phyloP scores from a whole-genome alignment of 345 rosid species.

The Populus tremula region DNA sequence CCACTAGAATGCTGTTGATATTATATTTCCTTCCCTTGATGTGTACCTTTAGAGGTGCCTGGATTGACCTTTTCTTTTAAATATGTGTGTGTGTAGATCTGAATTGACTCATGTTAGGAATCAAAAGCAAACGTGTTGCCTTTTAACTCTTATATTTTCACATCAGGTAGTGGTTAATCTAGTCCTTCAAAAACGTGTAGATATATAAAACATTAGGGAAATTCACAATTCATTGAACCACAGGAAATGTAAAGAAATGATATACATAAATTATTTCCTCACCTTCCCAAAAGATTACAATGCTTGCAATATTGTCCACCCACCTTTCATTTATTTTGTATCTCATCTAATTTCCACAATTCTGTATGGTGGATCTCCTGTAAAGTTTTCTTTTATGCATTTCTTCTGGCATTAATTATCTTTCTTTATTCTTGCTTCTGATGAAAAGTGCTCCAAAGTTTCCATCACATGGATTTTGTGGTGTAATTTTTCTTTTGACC shows the following conservation, averaged over 20 bases:
- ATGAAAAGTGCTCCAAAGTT: not conserved
- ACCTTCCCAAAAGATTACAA: not conserved
- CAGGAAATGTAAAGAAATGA: not conserved
- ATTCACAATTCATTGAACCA: not conserved
- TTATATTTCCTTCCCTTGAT: not conserved
- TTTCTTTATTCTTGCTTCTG: not conserved
- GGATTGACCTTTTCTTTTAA: too few relatives aligned
- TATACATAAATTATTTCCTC: not conserved
- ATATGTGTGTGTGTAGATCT: too few relatives aligned
- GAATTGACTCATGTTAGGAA: too few relatives aligned
- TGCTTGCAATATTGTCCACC: not conserved
- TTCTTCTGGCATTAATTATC: not conserved
- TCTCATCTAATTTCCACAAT: too few relatives aligned
- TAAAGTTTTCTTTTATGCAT: not conserved
- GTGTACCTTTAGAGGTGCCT: not conserved
- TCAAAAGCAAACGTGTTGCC: too few relatives aligned
- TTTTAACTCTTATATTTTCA: not conserved
- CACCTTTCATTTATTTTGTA: too few relatives aligned
- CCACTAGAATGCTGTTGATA: not conserved
- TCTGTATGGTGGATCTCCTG: not conserved
- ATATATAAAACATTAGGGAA: not conserved
- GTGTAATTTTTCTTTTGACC: slow-evolving; percentile 1
- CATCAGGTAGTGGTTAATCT: not conserved
- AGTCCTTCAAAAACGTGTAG: not conserved
- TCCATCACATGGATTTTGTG: not conserved